Conservation (phyloP, 176 grass and related monocot genomes). For the Zea mays region DNA sequence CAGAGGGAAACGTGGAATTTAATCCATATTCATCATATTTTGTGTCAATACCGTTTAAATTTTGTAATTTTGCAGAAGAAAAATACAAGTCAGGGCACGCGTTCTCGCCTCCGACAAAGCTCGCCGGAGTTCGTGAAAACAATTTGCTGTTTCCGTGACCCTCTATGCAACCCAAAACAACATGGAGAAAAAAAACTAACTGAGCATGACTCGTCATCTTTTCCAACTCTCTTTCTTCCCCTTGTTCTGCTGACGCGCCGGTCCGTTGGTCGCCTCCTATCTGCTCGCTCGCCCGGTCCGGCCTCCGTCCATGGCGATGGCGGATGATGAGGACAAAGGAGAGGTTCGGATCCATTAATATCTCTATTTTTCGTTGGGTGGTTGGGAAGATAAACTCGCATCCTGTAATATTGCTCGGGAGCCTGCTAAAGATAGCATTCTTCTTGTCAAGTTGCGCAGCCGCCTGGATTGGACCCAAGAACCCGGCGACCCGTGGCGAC, state of each 20-base stretch:
- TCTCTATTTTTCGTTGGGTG: not conserved
- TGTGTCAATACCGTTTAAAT: not conserved
- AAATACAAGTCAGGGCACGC: not conserved
- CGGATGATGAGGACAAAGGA: constrained; percentile 17
- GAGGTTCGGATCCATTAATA: constrained; percentile 23
- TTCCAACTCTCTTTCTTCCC: not conserved
- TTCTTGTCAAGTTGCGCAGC: constrained; percentile 30
- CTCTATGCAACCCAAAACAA: not conserved
- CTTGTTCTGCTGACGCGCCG: constrained; percentile 6
- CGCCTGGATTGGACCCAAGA: constrained; percentile 47
- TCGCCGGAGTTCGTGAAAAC: constrained; percentile 16
- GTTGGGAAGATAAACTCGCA: constrained; percentile 3
- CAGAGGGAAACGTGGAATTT: too few species aligned
- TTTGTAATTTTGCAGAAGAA: not conserved
- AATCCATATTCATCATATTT: not conserved
- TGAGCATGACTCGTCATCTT: not conserved
- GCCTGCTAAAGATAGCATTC: constrained; percentile 51
- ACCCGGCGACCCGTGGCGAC: constrained; percentile 29
- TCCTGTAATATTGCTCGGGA: not conserved
- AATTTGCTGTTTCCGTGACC: constrained; percentile 1
- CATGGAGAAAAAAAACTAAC: not conserved
- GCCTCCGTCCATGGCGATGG: constrained; percentile 38
- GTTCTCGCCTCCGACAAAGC: not conserved
- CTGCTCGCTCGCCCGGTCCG: not conserved
- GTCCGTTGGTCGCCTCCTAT: constrained; percentile 3